Base-by-base conservation (phyloP, 192 early-diverging fungal species). In the Chytriomyces sp. region DNA sequence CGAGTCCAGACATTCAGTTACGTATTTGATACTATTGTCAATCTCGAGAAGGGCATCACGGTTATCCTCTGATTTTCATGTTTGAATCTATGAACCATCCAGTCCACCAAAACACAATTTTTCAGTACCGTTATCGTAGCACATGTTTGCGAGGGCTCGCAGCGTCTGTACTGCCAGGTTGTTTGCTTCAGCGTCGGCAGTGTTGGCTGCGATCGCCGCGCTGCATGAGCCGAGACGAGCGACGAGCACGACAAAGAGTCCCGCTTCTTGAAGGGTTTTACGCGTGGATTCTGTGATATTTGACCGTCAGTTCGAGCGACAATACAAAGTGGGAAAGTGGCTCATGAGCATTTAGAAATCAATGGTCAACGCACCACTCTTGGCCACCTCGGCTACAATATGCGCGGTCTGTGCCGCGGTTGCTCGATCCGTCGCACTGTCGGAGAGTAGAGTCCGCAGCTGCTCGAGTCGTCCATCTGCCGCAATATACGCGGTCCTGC, bases 61-160 rank as follows among this genome's bases (percentile, higher is more conserved):
- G 62, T 84, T 84, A 17, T 44, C 38, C 41, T 84, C 83, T 82
- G 30, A 70, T 78, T n/a, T 74, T 8, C 25, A 17, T 33, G 22
- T 14, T 57, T 25, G 37, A 6, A 22, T 55, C 76, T 37, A 63
- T n/a, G n/a, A n/a, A n/a, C n/a, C n/a, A n/a, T n/a, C n/a, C n/a
- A n/a, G n/a, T n/a, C n/a, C n/a, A 25, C 10, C 40, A 25, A 26
- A 54, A 80, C 33, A 14, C 33, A 36, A 7, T 32, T 32, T 22
- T 54, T 22, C 14, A 31, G 17, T 19, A 82, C 80, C 83, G 44
- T 83, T 64, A 53, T 86, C 81, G 61, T 64, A 86, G 52, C 85
- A 83, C 36, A 86, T 67, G 64, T 86, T 86, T 2, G 82, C 85
- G 5, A 86, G 40, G 12, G 75, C 78, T 12, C 85, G 57, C 28